Evolutionary conservation across 495 filamentous ascomycete species (phyloP), one percentile per base, ranked within the genome.

Genomic region (Neurospora africana): DNA sequence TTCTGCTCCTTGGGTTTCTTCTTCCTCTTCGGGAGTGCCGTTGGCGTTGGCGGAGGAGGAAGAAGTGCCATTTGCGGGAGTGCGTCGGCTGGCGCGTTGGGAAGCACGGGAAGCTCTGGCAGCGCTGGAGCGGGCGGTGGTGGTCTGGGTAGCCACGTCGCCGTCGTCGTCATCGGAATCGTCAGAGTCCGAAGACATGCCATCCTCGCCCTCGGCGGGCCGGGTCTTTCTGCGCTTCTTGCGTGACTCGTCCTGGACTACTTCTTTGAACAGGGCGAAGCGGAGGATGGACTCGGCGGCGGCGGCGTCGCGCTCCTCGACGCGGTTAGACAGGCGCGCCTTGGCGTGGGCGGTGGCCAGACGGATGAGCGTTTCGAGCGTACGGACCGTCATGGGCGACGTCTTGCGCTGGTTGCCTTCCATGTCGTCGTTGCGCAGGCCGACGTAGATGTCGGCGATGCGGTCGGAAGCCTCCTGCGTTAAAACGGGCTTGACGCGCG

Each of bases 231-330:
- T 84, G 30, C 88, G 83, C 74, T 90, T 90, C 84, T 94, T 95
- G 73, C 89, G 87, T 58, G 93, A 92, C 79, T 94, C 92, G 75
- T 93, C 91, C 79, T 95, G 92, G 27, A 97, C 84, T 21, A 99
- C 90, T 83, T 99, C 95, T 80, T 99, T 99, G 87, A 98, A 99
- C 71, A 99, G 89, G 21, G 95, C 95, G 78, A 97, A 99, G 35
- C 95, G 88, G 43, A 99, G 84, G 76, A 99, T 97, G 21, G 89
- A 85, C 78, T 99, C 95, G 13, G 95, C 95, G 69, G 92, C 89
- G 68, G 93, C 84, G 7, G 94, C 94, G 81, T 99, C 95, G 69
- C 90, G 89, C 78, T 96, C 91, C 67, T 98, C 95, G 1, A 99
- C 95, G n/a, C 92, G 86, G 76, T 90, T 95, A 15, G 93, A 97